Conservation (phyloP, 2,329 filamentous ascomycete genomes). For the Hymenoscyphus linearis region DNA sequence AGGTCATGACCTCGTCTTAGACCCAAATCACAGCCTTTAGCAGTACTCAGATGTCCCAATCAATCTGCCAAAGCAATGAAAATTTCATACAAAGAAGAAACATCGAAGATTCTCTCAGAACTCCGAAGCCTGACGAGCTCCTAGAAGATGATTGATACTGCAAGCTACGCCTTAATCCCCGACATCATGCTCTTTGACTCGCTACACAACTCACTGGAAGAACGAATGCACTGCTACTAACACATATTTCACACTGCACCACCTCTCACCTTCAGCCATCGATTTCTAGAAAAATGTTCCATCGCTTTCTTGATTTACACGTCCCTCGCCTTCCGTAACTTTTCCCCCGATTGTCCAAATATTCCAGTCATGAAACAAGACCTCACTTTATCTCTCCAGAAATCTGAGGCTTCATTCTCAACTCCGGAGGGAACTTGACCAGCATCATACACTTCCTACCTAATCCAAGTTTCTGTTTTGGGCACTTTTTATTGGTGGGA, state of each 20-base stretch:
- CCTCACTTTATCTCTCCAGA: not conserved
- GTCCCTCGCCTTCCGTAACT: slow-evolving; percentile 4
- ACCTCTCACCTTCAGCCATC: not conserved
- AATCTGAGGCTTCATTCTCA: not conserved
- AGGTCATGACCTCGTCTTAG: not conserved
- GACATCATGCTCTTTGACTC: slow-evolving; percentile 7
- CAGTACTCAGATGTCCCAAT: not conserved
- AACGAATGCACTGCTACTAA: not conserved
- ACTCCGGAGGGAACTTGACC: not conserved
- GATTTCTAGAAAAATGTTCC: slow-evolving; percentile 1
- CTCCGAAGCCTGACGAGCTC: not conserved
- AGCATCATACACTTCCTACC: not conserved
- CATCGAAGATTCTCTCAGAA: not conserved
- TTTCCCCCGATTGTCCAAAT: not conserved
- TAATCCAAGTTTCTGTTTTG: slow-evolving; percentile 1
- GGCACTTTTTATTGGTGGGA: slow-evolving; percentile 2
- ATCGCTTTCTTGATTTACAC: slow-evolving; percentile 1
- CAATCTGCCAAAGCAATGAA: not conserved
- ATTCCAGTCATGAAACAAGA: not conserved
- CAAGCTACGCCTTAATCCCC: not conserved
- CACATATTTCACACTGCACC: not conserved
- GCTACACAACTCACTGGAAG: not conserved
- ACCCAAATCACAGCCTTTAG: not conserved
- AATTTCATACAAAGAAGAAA: not conserved
- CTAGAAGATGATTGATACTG: not conserved